Conservation (phyloP, 164 flowering plant species). For the Saururus chinensis region DNA sequence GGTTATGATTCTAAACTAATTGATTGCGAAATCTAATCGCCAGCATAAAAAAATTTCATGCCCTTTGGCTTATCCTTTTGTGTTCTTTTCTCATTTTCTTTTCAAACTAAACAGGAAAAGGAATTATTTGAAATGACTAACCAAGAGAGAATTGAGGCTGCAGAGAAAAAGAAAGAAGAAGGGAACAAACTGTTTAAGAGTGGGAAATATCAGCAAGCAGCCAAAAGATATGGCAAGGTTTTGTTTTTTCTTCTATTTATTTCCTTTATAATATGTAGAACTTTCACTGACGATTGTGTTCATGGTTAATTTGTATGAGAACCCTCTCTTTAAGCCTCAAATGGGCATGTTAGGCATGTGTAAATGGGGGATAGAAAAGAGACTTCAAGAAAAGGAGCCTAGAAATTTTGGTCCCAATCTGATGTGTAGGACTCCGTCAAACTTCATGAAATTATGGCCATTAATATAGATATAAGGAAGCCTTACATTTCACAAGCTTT, state of each 20-base stretch:
- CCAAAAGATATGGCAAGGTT: conserved; percentile 57
- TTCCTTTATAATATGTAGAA: not conserved
- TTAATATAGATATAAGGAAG: too few relatives aligned
- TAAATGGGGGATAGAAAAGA: not conserved
- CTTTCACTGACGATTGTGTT: not conserved
- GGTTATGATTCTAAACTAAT: conserved; percentile 22
- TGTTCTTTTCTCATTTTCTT: not conserved
- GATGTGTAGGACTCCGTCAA: not conserved
- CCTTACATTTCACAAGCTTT: not conserved
- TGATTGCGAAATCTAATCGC: not conserved
- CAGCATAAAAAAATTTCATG: not conserved
- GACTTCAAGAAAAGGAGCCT: not conserved
- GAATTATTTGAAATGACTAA: conserved; percentile 55
- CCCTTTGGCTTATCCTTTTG: not conserved
- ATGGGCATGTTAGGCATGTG: not conserved
- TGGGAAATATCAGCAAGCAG: conserved; percentile 50
- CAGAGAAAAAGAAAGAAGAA: conserved; percentile 61
- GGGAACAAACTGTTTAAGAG: conserved; percentile 53
- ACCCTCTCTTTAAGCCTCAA: too few relatives aligned
- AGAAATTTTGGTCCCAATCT: not conserved
- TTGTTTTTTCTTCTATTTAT: not conserved
- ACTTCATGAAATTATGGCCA: not conserved
- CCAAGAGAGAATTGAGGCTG: conserved; percentile 47
- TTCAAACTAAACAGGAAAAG: conserved; percentile 30
- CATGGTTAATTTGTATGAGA: too few relatives aligned